These are phyloP conservation scores for Boletus sp. DNA, from an alignment of 768 basidiomycete genomes.

Conservation along the genomic window DNA sequence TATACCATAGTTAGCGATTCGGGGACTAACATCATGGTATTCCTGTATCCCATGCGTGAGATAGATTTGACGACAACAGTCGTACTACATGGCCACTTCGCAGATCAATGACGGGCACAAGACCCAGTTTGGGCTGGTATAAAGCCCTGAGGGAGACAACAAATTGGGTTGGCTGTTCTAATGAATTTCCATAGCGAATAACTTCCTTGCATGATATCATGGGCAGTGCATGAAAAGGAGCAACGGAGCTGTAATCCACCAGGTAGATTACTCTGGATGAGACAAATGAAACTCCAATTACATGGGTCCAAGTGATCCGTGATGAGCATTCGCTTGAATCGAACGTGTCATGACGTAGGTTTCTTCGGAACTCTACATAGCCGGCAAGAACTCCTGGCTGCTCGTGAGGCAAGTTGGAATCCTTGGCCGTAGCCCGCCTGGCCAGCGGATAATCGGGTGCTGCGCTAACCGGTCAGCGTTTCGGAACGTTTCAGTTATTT, in stretches of 20 bases:
- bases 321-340: neutral
- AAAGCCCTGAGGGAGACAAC: neutral
- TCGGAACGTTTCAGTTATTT: neutral
- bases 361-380: neutral
- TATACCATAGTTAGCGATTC: slow-evolving; percentile 1
- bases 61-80: neutral
- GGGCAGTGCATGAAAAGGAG: slow-evolving; percentile 11
- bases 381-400: neutral
- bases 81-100: neutral
- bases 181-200: slow-evolving; percentile 1
- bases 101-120: neutral
- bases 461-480: no score
- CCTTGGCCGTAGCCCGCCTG: neutral
- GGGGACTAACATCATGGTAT: slow-evolving; percentile 4
- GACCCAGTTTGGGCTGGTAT: neutral
- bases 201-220: neutral
- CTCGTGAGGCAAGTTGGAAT: neutral
- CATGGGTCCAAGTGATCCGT: neutral
- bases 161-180: neutral
- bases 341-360: slow-evolving; percentile 4
- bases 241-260: slow-evolving; percentile 5
- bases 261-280: neutral
- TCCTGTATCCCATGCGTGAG: neutral
- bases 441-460: neutral
- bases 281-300: neutral